A percentile compares a stretch with the other conserved stretches of the same genome.
These are phyloP conservation scores for Leishmania guyanensis DNA, from an alignment of 208 protist genomes.

Conservation along the genomic window DNA sequence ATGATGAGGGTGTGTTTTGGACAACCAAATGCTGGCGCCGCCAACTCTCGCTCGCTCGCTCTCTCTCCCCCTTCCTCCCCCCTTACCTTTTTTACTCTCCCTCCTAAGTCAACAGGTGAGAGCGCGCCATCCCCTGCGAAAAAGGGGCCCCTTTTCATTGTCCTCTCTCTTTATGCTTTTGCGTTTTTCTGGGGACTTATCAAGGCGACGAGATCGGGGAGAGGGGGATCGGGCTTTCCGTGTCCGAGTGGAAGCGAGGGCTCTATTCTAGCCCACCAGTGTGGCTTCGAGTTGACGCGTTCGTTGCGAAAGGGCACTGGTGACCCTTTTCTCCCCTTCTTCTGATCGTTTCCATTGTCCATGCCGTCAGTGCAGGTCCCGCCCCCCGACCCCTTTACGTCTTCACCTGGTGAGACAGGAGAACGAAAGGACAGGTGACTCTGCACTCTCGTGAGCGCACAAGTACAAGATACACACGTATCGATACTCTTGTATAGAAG, in stretches of 20 bases:
- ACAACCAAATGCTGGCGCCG: neutral
- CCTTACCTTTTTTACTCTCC: neutral
- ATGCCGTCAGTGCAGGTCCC: neutral
- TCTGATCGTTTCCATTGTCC: neutral
- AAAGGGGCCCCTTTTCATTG: neutral
- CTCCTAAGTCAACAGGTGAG: neutral
- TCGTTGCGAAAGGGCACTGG: neutral
- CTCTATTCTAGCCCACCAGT: neutral
- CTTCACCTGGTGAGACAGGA: neutral
- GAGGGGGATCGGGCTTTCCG: neutral
- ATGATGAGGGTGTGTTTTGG: neutral
- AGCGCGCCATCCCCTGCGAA: neutral
- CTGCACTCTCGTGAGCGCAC: neutral
- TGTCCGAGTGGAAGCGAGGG: neutral
- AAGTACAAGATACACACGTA: neutral
- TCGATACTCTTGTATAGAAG: neutral
- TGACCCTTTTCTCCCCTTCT: neutral
- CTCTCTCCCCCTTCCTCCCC: neutral
- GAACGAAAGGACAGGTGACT: neutral
- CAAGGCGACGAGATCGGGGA: neutral
- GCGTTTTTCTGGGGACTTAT: neutral
- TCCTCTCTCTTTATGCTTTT: neutral
- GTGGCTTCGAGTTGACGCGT: neutral
- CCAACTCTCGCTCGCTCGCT: neutral
- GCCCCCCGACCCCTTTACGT: neutral